A percentile compares a stretch with the other conserved stretches of the same genome.
Evolutionary conservation across 2,329 filamentous ascomycete species (phyloP).

Genomic region (Monosporascus sp.): DNA sequence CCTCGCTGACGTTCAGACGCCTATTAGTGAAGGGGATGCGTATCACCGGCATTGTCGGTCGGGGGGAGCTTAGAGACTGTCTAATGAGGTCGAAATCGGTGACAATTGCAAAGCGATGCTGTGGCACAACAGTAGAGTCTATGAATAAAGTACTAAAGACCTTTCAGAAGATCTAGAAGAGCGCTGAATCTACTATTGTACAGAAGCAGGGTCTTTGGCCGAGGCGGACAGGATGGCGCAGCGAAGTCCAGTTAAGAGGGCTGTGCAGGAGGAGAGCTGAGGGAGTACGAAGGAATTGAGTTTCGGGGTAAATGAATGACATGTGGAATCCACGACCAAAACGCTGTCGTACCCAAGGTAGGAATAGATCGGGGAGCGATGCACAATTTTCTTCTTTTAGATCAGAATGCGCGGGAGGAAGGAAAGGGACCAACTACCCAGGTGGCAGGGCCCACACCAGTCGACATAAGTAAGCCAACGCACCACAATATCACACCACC

Average conservation of each 20-base stretch:
- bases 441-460: not conserved
- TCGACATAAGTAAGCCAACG: not conserved
- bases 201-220: not conserved
- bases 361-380: too few species aligned
- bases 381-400: too few species aligned
- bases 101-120: too few species aligned
- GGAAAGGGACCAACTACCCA: not conserved
- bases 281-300: too few species aligned
- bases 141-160: not conserved
- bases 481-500: not conserved
- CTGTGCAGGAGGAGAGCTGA: not conserved
- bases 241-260: not conserved
- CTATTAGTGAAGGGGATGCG: constrained; percentile 63
- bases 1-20: constrained; percentile 43
- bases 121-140: not conserved
- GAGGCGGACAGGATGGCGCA: not conserved
- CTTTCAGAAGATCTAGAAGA: not conserved
- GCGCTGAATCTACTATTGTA: not conserved
- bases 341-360: too few species aligned
- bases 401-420: too few species aligned
- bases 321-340: too few species aligned
- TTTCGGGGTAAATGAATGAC: too few species aligned
- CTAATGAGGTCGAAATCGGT: too few species aligned
- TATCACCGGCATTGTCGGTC: constrained; percentile 38
- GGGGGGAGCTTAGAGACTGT: not conserved